Percentiles rank a stretch among this genome's conserved stretches.
Conservation (phyloP, 345 rosid genomes). For the Barbarea vulgaris region DNA sequence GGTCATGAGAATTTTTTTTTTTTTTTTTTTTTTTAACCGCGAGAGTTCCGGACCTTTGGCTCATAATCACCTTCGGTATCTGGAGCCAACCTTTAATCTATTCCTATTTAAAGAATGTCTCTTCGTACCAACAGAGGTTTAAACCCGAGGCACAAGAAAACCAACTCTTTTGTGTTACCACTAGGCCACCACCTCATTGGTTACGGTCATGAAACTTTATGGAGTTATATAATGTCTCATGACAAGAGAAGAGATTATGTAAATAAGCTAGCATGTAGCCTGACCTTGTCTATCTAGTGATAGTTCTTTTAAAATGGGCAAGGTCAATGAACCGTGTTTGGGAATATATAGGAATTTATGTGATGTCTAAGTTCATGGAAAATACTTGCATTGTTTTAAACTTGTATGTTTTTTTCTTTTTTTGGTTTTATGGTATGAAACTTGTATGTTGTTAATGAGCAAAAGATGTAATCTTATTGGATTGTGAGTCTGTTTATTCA, state of each 20-base stretch:
- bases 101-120: too few relatives aligned
- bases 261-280: neutral
- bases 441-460: neutral
- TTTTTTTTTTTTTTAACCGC: too few relatives aligned
- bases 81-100: too few relatives aligned
- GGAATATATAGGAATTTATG: neutral
- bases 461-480: neutral
- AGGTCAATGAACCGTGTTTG: neutral
- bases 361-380: neutral
- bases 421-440: neutral
- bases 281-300: neutral
- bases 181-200: too few relatives aligned
- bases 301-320: neutral
- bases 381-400: neutral
- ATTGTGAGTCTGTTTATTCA: neutral
- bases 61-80: too few relatives aligned
- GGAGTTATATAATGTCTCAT: neutral
- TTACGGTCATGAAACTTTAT: too few relatives aligned
- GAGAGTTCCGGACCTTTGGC: too few relatives aligned
- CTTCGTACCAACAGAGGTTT: too few relatives aligned
- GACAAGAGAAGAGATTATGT: neutral
- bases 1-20: too few relatives aligned
- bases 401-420: neutral
- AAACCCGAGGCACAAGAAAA: too few relatives aligned
- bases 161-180: too few relatives aligned